These are phyloP conservation scores for Cercospora zeae-maydis DNA, from an alignment of 2,329 filamentous ascomycete species.

Conservation along the genomic window DNA sequence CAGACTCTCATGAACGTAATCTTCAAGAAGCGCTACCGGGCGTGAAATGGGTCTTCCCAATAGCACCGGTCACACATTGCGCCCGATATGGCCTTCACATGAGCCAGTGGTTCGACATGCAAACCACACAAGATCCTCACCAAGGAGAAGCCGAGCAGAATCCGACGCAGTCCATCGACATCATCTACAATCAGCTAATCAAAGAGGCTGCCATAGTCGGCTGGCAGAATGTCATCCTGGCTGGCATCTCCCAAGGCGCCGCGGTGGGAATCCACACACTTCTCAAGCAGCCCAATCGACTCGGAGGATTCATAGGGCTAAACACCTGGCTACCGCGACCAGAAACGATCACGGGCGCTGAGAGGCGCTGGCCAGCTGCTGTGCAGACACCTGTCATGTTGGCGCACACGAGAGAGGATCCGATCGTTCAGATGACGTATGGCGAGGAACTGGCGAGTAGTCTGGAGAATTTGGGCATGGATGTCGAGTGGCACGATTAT, in stretches of 20 bases:
- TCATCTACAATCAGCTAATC: slow-evolving; percentile 14
- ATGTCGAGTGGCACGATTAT: slow-evolving; percentile 21
- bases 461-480: slow-evolving; percentile 15
- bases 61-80: slow-evolving; percentile 19
- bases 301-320: slow-evolving; percentile 26
- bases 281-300: slow-evolving; percentile 10
- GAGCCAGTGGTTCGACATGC: slow-evolving; percentile 43
- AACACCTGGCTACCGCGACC: slow-evolving; percentile 23
- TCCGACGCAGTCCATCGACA: slow-evolving; percentile 8
- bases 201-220: slow-evolving; percentile 22
- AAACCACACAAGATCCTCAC: slow-evolving; percentile 31
- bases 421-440: slow-evolving; percentile 19
- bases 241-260: slow-evolving; percentile 28
- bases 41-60: slow-evolving; percentile 41
- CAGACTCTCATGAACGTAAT: slow-evolving; percentile 29
- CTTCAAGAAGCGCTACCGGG: slow-evolving; percentile 36
- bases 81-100: slow-evolving; percentile 30
- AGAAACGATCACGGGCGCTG: slow-evolving; percentile 1
- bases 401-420: slow-evolving; percentile 20
- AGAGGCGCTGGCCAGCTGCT: not conserved
- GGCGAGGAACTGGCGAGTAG: slow-evolving; percentile 20
- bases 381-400: slow-evolving; percentile 24
- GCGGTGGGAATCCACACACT: slow-evolving; percentile 24
- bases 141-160: slow-evolving; percentile 25
- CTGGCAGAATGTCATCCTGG: slow-evolving; percentile 21